Conservation (phyloP, 805 yeast species). For the Ogataea neopini region DNA sequence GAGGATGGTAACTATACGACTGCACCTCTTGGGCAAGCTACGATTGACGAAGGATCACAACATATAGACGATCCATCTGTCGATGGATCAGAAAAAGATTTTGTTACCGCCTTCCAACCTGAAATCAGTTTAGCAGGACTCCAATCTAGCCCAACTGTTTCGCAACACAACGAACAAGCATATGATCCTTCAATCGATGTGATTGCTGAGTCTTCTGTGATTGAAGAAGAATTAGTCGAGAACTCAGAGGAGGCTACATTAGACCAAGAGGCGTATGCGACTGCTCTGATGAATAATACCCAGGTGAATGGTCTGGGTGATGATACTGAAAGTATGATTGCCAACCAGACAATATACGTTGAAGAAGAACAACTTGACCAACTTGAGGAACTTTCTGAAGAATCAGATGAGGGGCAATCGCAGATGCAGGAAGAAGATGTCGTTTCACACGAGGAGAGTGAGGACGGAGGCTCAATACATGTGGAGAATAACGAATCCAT, state of each 20-base stretch:
- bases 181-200: conserved; percentile 14
- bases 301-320: conserved; percentile 8
- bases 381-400: conserved; percentile 3
- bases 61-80: background rate
- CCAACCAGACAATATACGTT: conserved; percentile 29
- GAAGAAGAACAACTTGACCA: conserved; percentile 18
- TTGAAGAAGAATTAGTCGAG: conserved; percentile 16
- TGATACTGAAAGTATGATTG: conserved; percentile 19
- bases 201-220: conserved; percentile 32
- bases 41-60: background rate
- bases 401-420: conserved; percentile 5
- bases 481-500: conserved; percentile 11
- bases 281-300: conserved; percentile 30
- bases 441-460: conserved; percentile 14
- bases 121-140: background rate
- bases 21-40: background rate
- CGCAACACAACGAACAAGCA: background rate
- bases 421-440: background rate
- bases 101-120: background rate
- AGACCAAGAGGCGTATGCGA: conserved; percentile 29
- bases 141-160: conserved; percentile 1
- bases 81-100: background rate
- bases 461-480: conserved; percentile 3
- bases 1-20: background rate
- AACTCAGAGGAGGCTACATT: conserved; percentile 12